These are phyloP conservation scores for Trichoderma reesei DNA, from an alignment of 495 filamentous ascomycete species.

Conservation along the genomic window DNA sequence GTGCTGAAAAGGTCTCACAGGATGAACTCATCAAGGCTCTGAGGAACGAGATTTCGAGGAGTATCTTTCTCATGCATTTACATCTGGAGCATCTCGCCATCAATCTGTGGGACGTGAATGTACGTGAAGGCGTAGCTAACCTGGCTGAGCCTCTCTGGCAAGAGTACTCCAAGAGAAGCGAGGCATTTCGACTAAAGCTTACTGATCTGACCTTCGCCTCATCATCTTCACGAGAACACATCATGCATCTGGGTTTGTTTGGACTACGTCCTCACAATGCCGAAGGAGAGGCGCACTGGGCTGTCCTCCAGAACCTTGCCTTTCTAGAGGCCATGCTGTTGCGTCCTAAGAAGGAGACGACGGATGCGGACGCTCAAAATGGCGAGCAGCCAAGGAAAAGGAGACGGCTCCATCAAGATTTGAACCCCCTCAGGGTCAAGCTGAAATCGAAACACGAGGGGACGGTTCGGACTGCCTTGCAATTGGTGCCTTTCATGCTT, in stretches of 20 bases:
- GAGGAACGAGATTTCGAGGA: slow-evolving; percentile 52
- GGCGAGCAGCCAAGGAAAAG: slow-evolving; percentile 50
- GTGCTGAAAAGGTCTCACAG: slow-evolving; percentile 49
- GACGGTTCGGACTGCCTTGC: slow-evolving; percentile 57
- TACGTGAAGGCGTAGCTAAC: slow-evolving; percentile 34
- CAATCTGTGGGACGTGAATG: slow-evolving; percentile 19
- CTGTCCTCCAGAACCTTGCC: slow-evolving; percentile 39
- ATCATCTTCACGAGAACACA: slow-evolving; percentile 23
- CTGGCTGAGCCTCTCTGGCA: slow-evolving; percentile 53
- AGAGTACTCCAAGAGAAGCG: slow-evolving; percentile 63
- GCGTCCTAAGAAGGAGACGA: slow-evolving; percentile 20
- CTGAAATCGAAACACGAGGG: slow-evolving; percentile 44
- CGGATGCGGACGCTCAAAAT: slow-evolving; percentile 18
- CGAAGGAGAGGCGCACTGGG: slow-evolving; percentile 45
- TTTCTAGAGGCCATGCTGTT: slow-evolving; percentile 37
- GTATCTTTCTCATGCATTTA: slow-evolving; percentile 55
- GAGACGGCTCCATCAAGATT: slow-evolving; percentile 45
- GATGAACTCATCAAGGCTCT: slow-evolving; percentile 59
- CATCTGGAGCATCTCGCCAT: slow-evolving; percentile 41
- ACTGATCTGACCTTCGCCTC: slow-evolving; percentile 58
- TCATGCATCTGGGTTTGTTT: slow-evolving; percentile 31
- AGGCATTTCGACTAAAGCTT: slow-evolving; percentile 62
- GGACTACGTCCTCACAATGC: slow-evolving; percentile 36
- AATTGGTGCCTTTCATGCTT: slow-evolving; percentile 66
- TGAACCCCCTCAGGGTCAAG: slow-evolving; percentile 54